Evolutionary conservation across 1,284 basidiomycete species (phyloP).

Genomic region (Cerioporus squamosus): DNA sequence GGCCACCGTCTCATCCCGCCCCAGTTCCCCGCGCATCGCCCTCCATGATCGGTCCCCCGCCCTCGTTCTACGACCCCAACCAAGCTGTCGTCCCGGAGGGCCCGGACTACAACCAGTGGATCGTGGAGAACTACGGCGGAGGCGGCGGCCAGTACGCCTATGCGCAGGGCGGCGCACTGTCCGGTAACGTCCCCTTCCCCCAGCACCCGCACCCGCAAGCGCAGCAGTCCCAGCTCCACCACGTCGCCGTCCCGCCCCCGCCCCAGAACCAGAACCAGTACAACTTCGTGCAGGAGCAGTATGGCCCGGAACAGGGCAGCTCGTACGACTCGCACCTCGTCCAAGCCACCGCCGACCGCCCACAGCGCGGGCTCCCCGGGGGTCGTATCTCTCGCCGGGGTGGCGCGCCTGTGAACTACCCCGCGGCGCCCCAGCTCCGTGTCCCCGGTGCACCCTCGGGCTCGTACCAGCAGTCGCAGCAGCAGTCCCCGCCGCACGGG

Average conservation of each 20-base stretch:
- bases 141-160: slow-evolving; percentile 14
- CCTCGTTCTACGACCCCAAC: slow-evolving; percentile 35
- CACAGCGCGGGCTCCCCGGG: slow-evolving; percentile 16
- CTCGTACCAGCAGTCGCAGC: slow-evolving; percentile 19
- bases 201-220: background rate
- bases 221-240: slow-evolving; percentile 27
- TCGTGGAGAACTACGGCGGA: slow-evolving; percentile 20
- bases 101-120: slow-evolving; percentile 34
- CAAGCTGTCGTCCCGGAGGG: slow-evolving; percentile 25
- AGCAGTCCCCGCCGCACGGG: slow-evolving; percentile 15
- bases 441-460: slow-evolving; percentile 16
- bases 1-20: background rate
- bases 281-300: slow-evolving; percentile 28
- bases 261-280: slow-evolving; percentile 28
- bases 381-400: slow-evolving; percentile 14
- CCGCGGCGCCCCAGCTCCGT: slow-evolving; percentile 11
- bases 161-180: slow-evolving; percentile 11
- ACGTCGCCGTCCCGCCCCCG: slow-evolving; percentile 15
- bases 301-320: slow-evolving; percentile 7
- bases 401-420: slow-evolving; percentile 9
- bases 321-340: slow-evolving; percentile 17
- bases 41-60: slow-evolving; percentile 34
- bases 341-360: slow-evolving; percentile 13
- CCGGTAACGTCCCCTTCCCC: slow-evolving; percentile 25
- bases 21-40: slow-evolving; percentile 15